Evolutionary conservation across 208 protist species (phyloP), one percentile per base, ranked within the genome.

Genomic region (Histomonas meleagridis): DNA sequence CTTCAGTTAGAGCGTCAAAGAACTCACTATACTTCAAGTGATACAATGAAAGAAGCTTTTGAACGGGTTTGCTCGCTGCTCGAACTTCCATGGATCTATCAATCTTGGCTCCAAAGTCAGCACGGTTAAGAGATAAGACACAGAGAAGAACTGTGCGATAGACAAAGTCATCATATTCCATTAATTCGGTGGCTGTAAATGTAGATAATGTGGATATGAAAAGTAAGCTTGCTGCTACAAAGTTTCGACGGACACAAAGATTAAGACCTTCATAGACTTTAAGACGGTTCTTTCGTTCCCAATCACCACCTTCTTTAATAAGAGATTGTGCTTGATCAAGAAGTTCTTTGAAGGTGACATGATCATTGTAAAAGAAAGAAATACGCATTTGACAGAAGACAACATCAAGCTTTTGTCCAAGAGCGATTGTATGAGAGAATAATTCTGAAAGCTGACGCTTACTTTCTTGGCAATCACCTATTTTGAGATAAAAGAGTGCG

Each of bases 341-440:
- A 26, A 86, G 46, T 38, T 86, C 76, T 12, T 86, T 86, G 76
- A 86, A 86, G 32, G 76, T 40, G 1, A n/a, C 23, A 48, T 51
- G 38, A 28, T 86, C 76, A 16, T 86, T 86, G 46, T 51, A 46
- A 46, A 86, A 86, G 46, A 55, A 86, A 9, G 76, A 12, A 38
- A 86, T 14, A 26, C 76, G 40, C 76, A 86, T 86, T 55, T 86
- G 76, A 48, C 76, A 86, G 46, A 86, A 86, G 32, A 86, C 76
- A 57, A 86, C 76, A 55, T 86, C 76, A 55, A 86, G 51, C 32
- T 86, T 86, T 86, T 86, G 76, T 38, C 76, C 76, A 16, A 86
- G 46, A 55, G 76, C 76, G 16, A 86, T 46, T 7, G 76, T 86
- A 49, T 86, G 76, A 16, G 4, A 14, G 32, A 55, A 86, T 18